Evolutionary conservation across 192 early-diverging fungal genomes (phyloP).

Genomic region (Mortierella antarctica): DNA sequence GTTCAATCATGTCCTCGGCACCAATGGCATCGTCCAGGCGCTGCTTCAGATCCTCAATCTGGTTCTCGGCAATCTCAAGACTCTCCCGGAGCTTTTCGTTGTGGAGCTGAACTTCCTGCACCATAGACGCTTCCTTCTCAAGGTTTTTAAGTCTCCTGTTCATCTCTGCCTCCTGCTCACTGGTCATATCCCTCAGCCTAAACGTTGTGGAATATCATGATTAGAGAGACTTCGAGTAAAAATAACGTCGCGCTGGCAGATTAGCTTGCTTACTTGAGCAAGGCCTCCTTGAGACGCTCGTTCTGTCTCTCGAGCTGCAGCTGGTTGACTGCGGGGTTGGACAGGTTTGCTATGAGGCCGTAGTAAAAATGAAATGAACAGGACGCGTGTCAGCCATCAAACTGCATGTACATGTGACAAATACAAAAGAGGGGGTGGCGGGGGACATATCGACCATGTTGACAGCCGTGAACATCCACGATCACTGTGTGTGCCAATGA

Average conservation of each 20-base stretch:
- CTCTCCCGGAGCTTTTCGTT: constrained; percentile 65
- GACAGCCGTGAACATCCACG: no score
- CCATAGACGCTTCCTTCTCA: constrained; percentile 73
- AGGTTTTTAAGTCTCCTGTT: constrained; percentile 70
- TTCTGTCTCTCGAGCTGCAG: constrained; percentile 84
- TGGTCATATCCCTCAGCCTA: constrained; percentile 82
- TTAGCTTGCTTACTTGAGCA: constrained; percentile 67
- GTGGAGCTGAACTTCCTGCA: constrained; percentile 69
- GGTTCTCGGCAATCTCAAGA: constrained; percentile 70
- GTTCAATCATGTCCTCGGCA: constrained; percentile 87
- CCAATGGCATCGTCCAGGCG: constrained; percentile 84
- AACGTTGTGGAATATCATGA: neutral
- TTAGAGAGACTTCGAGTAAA: neutral
- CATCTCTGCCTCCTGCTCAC: constrained; percentile 76
- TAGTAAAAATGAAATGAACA: constrained; percentile 3
- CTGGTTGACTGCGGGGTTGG: constrained; percentile 64
- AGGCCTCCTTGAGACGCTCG: constrained; percentile 88
- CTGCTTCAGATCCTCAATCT: constrained; percentile 86
- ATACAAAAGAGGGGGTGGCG: neutral
- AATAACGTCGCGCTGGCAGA: neutral
- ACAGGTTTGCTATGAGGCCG: constrained; percentile 33
- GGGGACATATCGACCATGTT: no score
- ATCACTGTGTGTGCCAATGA: no score
- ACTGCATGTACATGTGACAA: constrained; percentile 23
- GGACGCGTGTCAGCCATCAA: constrained; percentile 11